Evolutionary conservation across 179 eudicot genomes (phyloP), one percentile per base, ranked within the genome.

Genomic region (Beta macrorhiza): DNA sequence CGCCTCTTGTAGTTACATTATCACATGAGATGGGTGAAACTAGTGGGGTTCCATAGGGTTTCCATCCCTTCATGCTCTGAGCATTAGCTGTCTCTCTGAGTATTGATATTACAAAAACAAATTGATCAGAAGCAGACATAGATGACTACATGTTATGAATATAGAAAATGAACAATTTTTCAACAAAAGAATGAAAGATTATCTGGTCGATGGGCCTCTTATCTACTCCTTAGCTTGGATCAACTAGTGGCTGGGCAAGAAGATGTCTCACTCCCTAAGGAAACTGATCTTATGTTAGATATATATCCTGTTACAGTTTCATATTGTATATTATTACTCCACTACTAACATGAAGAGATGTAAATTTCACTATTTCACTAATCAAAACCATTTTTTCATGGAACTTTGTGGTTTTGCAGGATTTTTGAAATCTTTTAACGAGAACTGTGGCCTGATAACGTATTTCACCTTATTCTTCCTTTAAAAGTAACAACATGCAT

Each of bases 41-140:
- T 65, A 96, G 91, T 55, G 99, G 99, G 47, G 97, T 91, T 81
- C 99, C 99, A 87, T 91, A 96, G 12, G 96, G 93, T 83, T 91
- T 94, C 96, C 94, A 94, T 59, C 90, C 91, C 67, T 82, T 82
- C 70, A 86, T 84, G 76, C 86, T 83, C 79, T 90, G 90, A 72
- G 85, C 72, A 85, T 79, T 87, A 72, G 85, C 89, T 77, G 91
- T 73, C 76, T 88, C 91, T 91, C 99, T 96, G 68, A 19, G 82
- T 79, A n/a, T 65, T 25, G 7, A 42, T 17, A 67, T 67, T 17
- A 53, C 67, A 15, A 5, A 10, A 49, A 32, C 37, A 32, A 32
- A 58, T 16, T 17, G 2, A 8, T 75, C 12, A 42, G 68, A 64
- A 55, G 74, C 52, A 67, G 32, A 56, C 7, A 58, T 7, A 58